Conservation (phyloP, 2,329 filamentous ascomycete genomes). For the Aspergillus hiratsukae region DNA sequence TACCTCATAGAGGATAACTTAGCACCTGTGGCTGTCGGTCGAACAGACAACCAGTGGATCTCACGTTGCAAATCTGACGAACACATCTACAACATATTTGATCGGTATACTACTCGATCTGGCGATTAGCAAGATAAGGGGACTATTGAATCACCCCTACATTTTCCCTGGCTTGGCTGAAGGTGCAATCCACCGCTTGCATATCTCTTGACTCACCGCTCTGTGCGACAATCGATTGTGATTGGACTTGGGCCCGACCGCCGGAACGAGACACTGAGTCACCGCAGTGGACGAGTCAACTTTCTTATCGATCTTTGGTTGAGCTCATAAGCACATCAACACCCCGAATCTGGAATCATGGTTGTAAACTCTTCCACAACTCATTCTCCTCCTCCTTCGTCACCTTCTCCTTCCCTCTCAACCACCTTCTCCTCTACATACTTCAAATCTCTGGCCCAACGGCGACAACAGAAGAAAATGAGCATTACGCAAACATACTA, state of each 20-base stretch:
- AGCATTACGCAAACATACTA: conserved; percentile 98
- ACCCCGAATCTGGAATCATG: conserved; percentile 22
- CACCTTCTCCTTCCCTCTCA: conserved; percentile 20
- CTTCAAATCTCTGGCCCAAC: conserved; percentile 37
- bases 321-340: conserved; percentile 26
- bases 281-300: conserved; percentile 28
- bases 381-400: conserved; percentile 12
- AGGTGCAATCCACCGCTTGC: not conserved
- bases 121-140: not conserved
- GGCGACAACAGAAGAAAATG: conserved; percentile 72
- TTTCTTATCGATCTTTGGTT: conserved; percentile 8
- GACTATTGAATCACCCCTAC: conserved; percentile 1
- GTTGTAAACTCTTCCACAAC: conserved; percentile 11
- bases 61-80: not conserved
- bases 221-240: conserved; percentile 11
- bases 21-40: not conserved
- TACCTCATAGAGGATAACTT: not conserved
- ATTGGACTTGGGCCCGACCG: conserved; percentile 22
- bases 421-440: conserved; percentile 32
- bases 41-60: conserved; percentile 7
- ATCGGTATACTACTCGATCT: not conserved
- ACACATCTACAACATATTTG: not conserved
- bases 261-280: conserved; percentile 25
- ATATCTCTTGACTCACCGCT: conserved; percentile 23
- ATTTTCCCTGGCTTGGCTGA: conserved; percentile 2